Evolutionary conservation across 2,329 filamentous ascomycete genomes (phyloP), one percentile per base, ranked within the genome.

Genomic region (Cladophialophora bantiana): DNA sequence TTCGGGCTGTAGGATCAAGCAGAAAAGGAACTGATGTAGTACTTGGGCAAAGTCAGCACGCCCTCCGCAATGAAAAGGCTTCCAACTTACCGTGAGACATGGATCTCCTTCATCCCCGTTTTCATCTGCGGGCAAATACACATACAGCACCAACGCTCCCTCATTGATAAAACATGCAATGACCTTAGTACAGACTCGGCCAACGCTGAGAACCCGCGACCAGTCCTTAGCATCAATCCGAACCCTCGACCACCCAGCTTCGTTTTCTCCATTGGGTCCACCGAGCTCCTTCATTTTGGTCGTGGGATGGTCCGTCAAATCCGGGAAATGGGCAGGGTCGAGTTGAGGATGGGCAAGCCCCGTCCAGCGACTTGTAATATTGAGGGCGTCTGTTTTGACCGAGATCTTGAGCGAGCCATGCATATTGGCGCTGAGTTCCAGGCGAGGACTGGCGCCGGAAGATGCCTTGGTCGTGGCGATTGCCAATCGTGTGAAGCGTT

Each of bases 371-470:
- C 90, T 95, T 65, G 89, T 89, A 65, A 98, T 96, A 68, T 90
- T 89, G 73, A 97, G 88, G 7, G 90, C 88, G 76, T 98, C 94
- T 0, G 93, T 95, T 40, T 86, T 85, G 67, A 97, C 90, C 10
- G 90, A 88, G 68, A 99, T 84, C 55, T 89, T 89, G 65, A 99
- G 81, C 65, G 89, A 89, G 20, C 95, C 95, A 78, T 96, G 92
- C 93, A 97, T 97, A 78, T 97, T 99, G 35, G 94, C 95, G 62
- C 90, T 90, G 52, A 98, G 81, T 77, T 97, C 93, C 2, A 99
- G 83, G 74, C 93, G 84, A 66, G 77, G 75, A 6, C 74, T 69
- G 67, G 62, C 50, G 40, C 62, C 57, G 7, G 70, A 72, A 36
- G 68, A 70, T 12, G 64, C 59, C 58, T 75, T 76, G 2, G 70